phyloP scores from a whole-genome alignment of 805 yeast species.

The Barnettozyma sucrosica region DNA sequence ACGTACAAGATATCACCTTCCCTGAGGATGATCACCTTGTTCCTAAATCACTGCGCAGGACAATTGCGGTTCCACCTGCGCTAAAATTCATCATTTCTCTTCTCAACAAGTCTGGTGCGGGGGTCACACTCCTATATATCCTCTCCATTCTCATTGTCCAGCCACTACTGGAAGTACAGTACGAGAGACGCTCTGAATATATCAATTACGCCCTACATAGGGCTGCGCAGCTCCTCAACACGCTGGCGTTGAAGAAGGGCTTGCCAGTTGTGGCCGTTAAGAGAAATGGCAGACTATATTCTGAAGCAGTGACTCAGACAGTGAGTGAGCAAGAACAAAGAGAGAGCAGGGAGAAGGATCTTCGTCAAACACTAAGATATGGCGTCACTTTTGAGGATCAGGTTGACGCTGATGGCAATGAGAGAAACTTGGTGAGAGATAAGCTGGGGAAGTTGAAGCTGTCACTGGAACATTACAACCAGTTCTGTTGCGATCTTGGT shows the following conservation, averaged over 20 bases:
- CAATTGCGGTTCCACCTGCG: slow-evolving; percentile 19
- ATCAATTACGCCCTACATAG: slow-evolving; percentile 25
- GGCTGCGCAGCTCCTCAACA: slow-evolving; percentile 27
- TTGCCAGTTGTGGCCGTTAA: slow-evolving; percentile 39
- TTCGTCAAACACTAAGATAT: slow-evolving; percentile 5
- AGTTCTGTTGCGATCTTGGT: slow-evolving; percentile 13
- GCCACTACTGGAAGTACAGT: slow-evolving; percentile 36
- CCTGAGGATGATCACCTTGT: slow-evolving; percentile 18
- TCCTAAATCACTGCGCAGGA: neutral
- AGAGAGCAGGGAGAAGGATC: neutral
- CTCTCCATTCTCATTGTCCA: slow-evolving; percentile 31
- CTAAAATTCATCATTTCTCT: slow-evolving; percentile 22
- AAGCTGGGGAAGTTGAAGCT: slow-evolving; percentile 28
- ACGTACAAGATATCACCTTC: slow-evolving; percentile 13
- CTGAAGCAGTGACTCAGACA: slow-evolving; percentile 31
- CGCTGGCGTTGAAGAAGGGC: slow-evolving; percentile 24
- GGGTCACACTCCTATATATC: slow-evolving; percentile 27
- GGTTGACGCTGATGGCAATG: neutral
- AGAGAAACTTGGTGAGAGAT: slow-evolving; percentile 13
- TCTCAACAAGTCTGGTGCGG: slow-evolving; percentile 32
- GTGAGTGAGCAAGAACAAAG: slow-evolving; percentile 7
- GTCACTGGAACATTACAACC: slow-evolving; percentile 27
- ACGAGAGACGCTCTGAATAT: slow-evolving; percentile 34
- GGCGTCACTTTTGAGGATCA: slow-evolving; percentile 16
- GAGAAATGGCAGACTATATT: slow-evolving; percentile 32